Percentiles rank a stretch among this genome's conserved stretches.
Evolutionary conservation across 1,284 basidiomycete species (phyloP).

Genomic region (Tylopilus sp.): DNA sequence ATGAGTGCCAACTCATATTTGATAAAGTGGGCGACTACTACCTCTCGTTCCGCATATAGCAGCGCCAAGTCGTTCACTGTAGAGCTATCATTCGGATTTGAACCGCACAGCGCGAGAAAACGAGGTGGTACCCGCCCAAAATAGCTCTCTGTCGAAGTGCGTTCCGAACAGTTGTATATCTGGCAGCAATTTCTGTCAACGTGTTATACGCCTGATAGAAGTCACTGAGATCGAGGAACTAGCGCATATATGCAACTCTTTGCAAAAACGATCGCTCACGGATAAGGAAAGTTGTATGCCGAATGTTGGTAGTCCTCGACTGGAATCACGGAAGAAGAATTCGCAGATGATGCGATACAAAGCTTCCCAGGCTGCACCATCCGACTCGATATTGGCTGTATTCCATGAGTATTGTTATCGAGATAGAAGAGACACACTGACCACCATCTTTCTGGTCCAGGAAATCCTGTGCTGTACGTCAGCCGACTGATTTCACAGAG

Average conservation of each 20-base stretch:
- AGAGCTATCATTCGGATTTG: slow-evolving; percentile 4
- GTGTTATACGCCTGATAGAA: slow-evolving; percentile 33
- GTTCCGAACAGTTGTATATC: slow-evolving; percentile 28
- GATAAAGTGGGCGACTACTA: slow-evolving; percentile 4
- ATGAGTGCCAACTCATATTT: slow-evolving; percentile 3
- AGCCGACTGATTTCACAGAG: slow-evolving; percentile 8
- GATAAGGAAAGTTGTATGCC: slow-evolving; percentile 22
- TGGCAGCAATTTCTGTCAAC: slow-evolving; percentile 32
- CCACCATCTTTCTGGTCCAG: slow-evolving; percentile 24
- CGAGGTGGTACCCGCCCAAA: slow-evolving; percentile 36
- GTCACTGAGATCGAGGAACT: slow-evolving; percentile 2
- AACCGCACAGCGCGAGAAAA: neutral
- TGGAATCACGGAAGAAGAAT: slow-evolving; percentile 31
- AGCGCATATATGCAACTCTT: slow-evolving; percentile 31
- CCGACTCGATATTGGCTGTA: slow-evolving; percentile 15
- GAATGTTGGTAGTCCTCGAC: slow-evolving; percentile 6
- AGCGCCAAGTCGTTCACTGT: slow-evolving; percentile 34
- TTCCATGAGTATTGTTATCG: neutral
- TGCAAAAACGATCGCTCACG: slow-evolving; percentile 17
- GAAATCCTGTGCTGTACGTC: slow-evolving; percentile 27
- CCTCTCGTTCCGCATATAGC: slow-evolving; percentile 35
- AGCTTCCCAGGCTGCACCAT: slow-evolving; percentile 19
- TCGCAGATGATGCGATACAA: slow-evolving; percentile 29
- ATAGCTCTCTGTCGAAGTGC: slow-evolving; percentile 32
- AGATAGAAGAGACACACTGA: slow-evolving; percentile 7